Evolutionary conservation across 2,329 filamentous ascomycete species (phyloP), one percentile per base, ranked within the genome.

Genomic region (Scleromitrula shiraiana): DNA sequence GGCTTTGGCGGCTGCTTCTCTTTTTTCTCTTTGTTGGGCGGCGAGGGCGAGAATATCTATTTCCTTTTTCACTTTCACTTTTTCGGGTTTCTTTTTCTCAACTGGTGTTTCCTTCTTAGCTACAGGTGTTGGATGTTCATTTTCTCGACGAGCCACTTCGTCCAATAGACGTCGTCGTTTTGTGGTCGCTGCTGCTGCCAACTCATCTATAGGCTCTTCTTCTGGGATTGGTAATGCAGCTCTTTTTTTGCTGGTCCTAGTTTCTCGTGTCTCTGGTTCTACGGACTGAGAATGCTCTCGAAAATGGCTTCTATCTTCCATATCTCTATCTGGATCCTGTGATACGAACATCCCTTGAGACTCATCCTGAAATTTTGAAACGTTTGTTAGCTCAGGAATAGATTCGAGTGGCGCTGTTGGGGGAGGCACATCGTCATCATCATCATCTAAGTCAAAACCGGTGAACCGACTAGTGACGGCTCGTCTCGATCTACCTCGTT

Each of bases 181-280:
- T 62, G 89, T 78, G 3, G 35, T 83, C 87, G 0, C n/a, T n/a
- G n/a, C n/a, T n/a, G 89, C 86, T 1, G 90, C 80, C 47, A 95
- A 76, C 19, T 76, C 73, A 12, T 88, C 81, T 64, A 91, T 78
- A 49, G 58, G 51, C 30, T 61, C 57, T 32, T 58, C 59, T 48
- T 56, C 54, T 42, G 64, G 61, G 14, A 69, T 54, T 4, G 68
- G 65, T 2, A 70, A 67, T 3, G 70, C 68, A 2, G 61, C 62
- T 20, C 77, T 66, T 57, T 80, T 80, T 24, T 52, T 53, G 20
- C 46, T 51, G 3, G 43, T 43, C 33, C 50, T 45, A 35, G 50
- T 32, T 4, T 8, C 2, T 4, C 14, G 27, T 7, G 35, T 22
- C 8, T 54, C 46, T 4, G 50, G 38, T 22, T 49, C 50, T 2